These are phyloP conservation scores for Groenewaldozyma salmanticensis DNA, from an alignment of 805 yeast genomes.

Conservation along the genomic window DNA sequence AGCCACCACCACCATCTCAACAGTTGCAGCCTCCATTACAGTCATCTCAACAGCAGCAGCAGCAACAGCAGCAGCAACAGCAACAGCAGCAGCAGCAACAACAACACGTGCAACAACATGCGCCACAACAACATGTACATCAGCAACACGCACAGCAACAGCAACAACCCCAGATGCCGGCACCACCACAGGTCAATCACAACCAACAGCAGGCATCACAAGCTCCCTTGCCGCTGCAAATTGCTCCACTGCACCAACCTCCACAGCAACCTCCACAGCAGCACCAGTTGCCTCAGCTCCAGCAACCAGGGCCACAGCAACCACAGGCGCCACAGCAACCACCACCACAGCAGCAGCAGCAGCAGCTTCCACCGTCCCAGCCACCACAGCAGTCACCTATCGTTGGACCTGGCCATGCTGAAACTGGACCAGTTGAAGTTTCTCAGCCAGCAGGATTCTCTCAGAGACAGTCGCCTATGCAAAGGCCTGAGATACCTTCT, in stretches of 20 bases:
- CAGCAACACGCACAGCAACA: slow-evolving; percentile 6
- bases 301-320: background rate
- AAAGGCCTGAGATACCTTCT: no score
- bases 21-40: slow-evolving; percentile 14
- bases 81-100: slow-evolving; percentile 7
- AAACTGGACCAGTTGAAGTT: background rate
- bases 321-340: slow-evolving; percentile 3
- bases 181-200: slow-evolving; percentile 6
- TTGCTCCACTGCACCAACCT: slow-evolving; percentile 2
- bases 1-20: slow-evolving; percentile 15
- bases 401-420: background rate
- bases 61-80: slow-evolving; percentile 13
- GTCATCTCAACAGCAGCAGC: slow-evolving; percentile 16
- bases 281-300: background rate
- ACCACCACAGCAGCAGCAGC: slow-evolving; percentile 4
- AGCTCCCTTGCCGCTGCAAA: no score
- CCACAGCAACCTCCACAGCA: slow-evolving; percentile 4
- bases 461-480: no score
- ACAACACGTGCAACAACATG: slow-evolving; percentile 6
- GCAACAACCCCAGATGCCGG: slow-evolving; percentile 9
- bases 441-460: background rate
- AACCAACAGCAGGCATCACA: slow-evolving; percentile 6
- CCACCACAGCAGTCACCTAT: background rate
- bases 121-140: slow-evolving; percentile 2
- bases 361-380: slow-evolving; percentile 1